Base-by-base conservation (phyloP, 116 monocot genomes). In the Posidonia oceanica region DNA sequence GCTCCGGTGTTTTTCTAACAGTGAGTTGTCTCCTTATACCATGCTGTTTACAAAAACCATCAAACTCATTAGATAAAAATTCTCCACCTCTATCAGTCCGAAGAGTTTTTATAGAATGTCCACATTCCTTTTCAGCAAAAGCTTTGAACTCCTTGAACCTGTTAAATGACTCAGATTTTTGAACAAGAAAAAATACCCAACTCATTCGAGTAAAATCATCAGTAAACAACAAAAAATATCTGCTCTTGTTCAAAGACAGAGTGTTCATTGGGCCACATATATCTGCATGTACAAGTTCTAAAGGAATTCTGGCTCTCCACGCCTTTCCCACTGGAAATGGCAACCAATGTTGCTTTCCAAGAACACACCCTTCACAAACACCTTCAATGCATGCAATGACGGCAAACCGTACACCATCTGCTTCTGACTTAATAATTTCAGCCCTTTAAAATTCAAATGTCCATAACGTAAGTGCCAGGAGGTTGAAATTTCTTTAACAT, bases 161-260 rank as follows among this genome's bases (percentile, higher is more conserved):
- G 14, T 68, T 37, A 73, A 73, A 68, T 29, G 73, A 68, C 16
- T 79, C 29, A 20, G 17, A 56, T 38, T 79, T 79, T 23, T 79
- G 3, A 39, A 11, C 15, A 55, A 65, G 64, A 48, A 70, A 74
- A 63, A 54, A 74, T 8, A 79, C 70, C 70, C 70, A 74, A 65
- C 57, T 64, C 64, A 70, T 70, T 2, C 69, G 54, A 63, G 36
- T 42, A 23, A 57, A 74, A 70, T 79, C 64, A 79, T 66, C 63
- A 69, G 23, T 56, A 44, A 79, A 69, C 29, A 68, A 74, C 14
- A 73, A 41, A 69, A 69, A 69, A 69, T 74, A 79, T 59, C n/a
- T 64, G 21, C 70, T 74, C 17, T 68, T 64, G 12, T 74, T 69
- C 4, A 64, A 36, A 2, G 69, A 79, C 0, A 6, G 12, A 15